phyloP scores from a whole-genome alignment of 768 basidiomycete species.

The Lentinula sp. region DNA sequence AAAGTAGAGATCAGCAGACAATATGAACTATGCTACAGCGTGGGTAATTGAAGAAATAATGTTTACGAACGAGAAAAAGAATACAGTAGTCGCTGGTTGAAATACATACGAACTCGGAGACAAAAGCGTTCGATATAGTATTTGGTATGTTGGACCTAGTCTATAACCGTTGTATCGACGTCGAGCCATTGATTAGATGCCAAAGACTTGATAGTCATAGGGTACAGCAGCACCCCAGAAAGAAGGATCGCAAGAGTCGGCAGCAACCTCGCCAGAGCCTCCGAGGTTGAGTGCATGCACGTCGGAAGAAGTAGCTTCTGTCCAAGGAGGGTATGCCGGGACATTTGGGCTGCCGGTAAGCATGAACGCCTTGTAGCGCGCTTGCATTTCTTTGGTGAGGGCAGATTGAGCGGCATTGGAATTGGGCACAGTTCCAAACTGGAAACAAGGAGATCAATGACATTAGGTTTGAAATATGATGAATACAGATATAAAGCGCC shows the following conservation, averaged over 20 bases:
- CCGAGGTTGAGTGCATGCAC: constrained; percentile 60
- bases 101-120: background rate
- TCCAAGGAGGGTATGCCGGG: constrained; percentile 45
- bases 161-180: no score
- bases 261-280: constrained; percentile 41
- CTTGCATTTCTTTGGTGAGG: constrained; percentile 61
- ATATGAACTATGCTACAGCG: background rate
- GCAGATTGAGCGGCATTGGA: constrained; percentile 52
- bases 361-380: constrained; percentile 64
- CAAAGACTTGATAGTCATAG: constrained; percentile 61
- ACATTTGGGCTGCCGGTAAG: constrained; percentile 57
- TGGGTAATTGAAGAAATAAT: background rate
- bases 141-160: no score
- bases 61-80: background rate
- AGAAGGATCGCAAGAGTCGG: constrained; percentile 54
- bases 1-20: background rate
- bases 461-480: background rate
- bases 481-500: background rate
- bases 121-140: background rate
- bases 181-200: background rate
- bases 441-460: constrained; percentile 4
- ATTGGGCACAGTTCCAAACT: constrained; percentile 53
- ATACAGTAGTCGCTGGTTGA: background rate
- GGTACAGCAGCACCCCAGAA: constrained; percentile 63
- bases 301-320: constrained; percentile 39